These are phyloP conservation scores for Thielaviopsis punctulata DNA, from an alignment of 2,329 filamentous ascomycete species.

Conservation along the genomic window DNA sequence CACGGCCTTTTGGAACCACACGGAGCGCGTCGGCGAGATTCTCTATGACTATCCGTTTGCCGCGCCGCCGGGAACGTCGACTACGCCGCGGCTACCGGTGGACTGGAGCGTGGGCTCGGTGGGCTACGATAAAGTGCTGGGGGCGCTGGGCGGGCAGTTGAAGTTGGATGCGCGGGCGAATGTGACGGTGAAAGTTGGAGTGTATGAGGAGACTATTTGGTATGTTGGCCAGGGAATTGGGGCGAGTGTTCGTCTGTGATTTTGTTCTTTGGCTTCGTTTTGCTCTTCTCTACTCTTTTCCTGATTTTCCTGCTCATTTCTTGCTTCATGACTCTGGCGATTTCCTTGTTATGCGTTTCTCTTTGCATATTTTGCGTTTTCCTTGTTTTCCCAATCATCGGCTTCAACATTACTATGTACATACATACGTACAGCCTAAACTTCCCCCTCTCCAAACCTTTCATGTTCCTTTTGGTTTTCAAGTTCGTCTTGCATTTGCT, in stretches of 20 bases:
- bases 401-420: too few relatives aligned
- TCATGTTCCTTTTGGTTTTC: too few relatives aligned
- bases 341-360: neutral
- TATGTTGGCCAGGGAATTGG: conserved; percentile 55
- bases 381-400: too few relatives aligned
- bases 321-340: neutral
- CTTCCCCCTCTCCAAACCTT: too few relatives aligned
- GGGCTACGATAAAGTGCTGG: conserved; percentile 65
- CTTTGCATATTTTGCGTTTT: neutral
- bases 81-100: conserved; percentile 65
- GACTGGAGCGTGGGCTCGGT: conserved; percentile 60
- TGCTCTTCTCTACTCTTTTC: conserved; percentile 4
- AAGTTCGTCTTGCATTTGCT: too few relatives aligned
- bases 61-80: conserved; percentile 55
- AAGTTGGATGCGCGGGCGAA: conserved; percentile 63
- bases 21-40: conserved; percentile 61
- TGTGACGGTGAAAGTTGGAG: conserved; percentile 56
- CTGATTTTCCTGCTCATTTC: neutral
- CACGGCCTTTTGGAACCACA: conserved; percentile 69
- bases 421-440: too few relatives aligned
- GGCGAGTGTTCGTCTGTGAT: conserved; percentile 39
- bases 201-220: conserved; percentile 57
- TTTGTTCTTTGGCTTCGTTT: conserved; percentile 16
- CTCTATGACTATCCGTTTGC: conserved; percentile 56
- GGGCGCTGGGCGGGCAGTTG: conserved; percentile 63